Evolutionary conservation across 495 filamentous ascomycete genomes (phyloP), one percentile per base, ranked within the genome.

Genomic region (Tuber magnatum): DNA sequence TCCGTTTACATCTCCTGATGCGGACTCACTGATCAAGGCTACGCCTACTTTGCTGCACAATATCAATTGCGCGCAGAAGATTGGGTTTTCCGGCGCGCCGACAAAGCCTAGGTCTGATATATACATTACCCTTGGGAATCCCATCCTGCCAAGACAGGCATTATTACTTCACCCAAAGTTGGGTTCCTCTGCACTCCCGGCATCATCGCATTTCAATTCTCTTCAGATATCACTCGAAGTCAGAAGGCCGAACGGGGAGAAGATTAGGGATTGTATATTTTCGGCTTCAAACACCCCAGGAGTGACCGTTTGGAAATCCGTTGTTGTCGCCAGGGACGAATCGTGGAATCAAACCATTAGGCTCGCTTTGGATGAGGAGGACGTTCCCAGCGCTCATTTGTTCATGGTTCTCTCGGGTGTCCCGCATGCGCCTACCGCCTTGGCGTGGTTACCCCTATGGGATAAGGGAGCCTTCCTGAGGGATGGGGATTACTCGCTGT

Each of bases 401-500:
- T 92, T 97, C 35, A 92, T 98, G 89, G 92, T 91, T 73, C 83
- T 99, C 65, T 90, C 93, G 4, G 92, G 97, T 84, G 88, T 92
- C 35, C 93, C 94, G 0, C 89, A 90, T 71, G 91, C 91, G 65
- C 93, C 95, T 0, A 97, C 97, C 81, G 94, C 95, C 24, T 87
- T 97, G 48, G 91, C 91, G 20, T 94, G 94, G 88, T 90, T 99
- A 87, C 95, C 96, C 1, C 86, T 99, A 0, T 98, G 96, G 96
- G 91, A 93, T 46, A 89, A 92, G 10, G 91, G 94, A 72, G 94
- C 96, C 4, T 98, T 99, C 81, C 88, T 97, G 68, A 88, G 90
- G 71, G 94, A 99, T 82, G 95, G 94, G 0, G 84, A 88, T 65
- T 96, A 98, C 83, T 89, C 88, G 7, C 84, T 98, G 42, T 80